Percentiles rank a stretch among this genome's conserved stretches.
phyloP scores from a whole-genome alignment of 75 land plant species.

The Sequoia sempervirens region DNA sequence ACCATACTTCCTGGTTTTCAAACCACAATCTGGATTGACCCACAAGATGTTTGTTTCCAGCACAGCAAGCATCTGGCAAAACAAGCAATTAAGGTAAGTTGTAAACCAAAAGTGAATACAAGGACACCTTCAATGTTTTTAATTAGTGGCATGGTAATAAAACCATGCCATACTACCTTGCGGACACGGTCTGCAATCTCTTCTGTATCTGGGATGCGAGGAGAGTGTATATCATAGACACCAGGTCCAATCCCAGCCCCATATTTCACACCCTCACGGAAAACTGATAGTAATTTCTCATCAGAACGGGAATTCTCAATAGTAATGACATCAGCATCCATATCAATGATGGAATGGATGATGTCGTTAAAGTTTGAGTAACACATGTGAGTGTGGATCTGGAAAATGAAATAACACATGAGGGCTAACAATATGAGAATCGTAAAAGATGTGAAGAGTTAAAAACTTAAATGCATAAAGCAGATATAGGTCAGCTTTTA shows the following conservation, averaged over 20 bases:
- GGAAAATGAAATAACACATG: background rate
- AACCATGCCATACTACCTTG: conserved; percentile 17
- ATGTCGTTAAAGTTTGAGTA: conserved; percentile 61
- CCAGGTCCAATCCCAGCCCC: conserved; percentile 61
- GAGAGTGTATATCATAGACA: conserved; percentile 59
- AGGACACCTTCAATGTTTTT: too few species aligned
- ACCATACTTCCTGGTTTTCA: conserved; percentile 24
- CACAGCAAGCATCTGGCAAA: conserved; percentile 27
- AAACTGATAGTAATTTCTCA: conserved; percentile 54
- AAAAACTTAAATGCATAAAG: background rate
- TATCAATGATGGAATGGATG: conserved; percentile 54
- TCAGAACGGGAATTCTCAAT: conserved; percentile 62
- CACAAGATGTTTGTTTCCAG: conserved; percentile 24
- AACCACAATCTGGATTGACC: conserved; percentile 32
- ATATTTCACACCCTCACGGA: conserved; percentile 57
- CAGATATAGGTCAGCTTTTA: background rate
- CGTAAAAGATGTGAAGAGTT: background rate
- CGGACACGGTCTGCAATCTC: conserved; percentile 53
- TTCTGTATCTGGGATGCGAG: conserved; percentile 41
- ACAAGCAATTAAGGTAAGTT: background rate
- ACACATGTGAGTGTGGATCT: conserved; percentile 55
- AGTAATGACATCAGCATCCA: conserved; percentile 63
- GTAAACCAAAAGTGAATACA: background rate
- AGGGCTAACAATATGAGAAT: background rate
- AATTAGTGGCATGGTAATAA: background rate